Evolutionary conservation across 2,329 filamentous ascomycete genomes (phyloP).

Genomic region (Paramyrothecium roridum): DNA sequence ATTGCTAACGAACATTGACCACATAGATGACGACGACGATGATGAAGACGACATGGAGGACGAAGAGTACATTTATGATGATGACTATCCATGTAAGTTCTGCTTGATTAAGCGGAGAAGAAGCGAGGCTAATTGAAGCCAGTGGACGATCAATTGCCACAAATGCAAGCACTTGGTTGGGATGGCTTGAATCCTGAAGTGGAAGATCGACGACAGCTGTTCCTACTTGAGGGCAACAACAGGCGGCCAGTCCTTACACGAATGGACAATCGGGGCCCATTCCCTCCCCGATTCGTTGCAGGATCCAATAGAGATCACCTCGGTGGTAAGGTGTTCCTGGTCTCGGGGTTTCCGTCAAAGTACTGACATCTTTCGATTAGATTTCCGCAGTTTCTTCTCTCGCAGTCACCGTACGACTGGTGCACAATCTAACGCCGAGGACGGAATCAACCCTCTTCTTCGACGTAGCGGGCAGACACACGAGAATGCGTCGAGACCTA

Average conservation of each 20-base stretch:
- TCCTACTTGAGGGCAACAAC: constrained; percentile 49
- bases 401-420: constrained; percentile 51
- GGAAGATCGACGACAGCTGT: constrained; percentile 43
- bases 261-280: constrained; percentile 50
- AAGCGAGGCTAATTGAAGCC: neutral
- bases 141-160: constrained; percentile 39
- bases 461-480: constrained; percentile 53
- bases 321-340: constrained; percentile 37
- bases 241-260: constrained; percentile 28
- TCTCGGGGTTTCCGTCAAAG: neutral
- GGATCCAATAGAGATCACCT: constrained; percentile 49
- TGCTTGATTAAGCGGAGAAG: neutral
- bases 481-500: constrained; percentile 45
- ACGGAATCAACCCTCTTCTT: constrained; percentile 83
- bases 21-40: constrained; percentile 44
- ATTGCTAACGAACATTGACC: too few species aligned
- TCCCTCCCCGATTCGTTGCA: constrained; percentile 56
- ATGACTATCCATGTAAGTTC: constrained; percentile 53
- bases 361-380: constrained; percentile 30
- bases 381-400: constrained; percentile 48
- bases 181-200: constrained; percentile 51
- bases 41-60: constrained; percentile 73
- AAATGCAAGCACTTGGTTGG: constrained; percentile 53
- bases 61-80: constrained; percentile 60
- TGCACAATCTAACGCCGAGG: constrained; percentile 62